Conservation (phyloP, 352 stramenopile species). For the Thraustochytrium sp. region DNA sequence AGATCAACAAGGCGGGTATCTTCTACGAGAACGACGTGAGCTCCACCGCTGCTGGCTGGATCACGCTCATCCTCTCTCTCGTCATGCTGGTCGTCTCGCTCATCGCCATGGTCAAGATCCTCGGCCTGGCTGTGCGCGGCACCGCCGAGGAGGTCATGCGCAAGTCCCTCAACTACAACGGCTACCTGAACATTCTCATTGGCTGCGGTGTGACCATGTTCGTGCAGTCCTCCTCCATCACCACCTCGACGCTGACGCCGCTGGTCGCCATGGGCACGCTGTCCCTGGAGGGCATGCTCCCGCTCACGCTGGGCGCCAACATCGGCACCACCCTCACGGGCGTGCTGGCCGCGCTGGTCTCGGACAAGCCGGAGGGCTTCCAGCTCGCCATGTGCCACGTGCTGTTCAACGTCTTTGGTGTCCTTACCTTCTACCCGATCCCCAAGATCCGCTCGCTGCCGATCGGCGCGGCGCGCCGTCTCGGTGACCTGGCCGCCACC, state of each 20-base stretch:
- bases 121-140: conserved; percentile 66
- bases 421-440: conserved; percentile 82
- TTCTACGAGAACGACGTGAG: conserved; percentile 57
- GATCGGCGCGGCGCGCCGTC: conserved; percentile 60
- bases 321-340: conserved; percentile 78
- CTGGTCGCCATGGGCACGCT: conserved; percentile 77
- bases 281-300: conserved; percentile 75
- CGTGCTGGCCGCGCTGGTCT: conserved; percentile 74
- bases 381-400: conserved; percentile 81
- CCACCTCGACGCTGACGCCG: conserved; percentile 77
- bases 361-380: conserved; percentile 64
- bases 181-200: conserved; percentile 75
- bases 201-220: conserved; percentile 71
- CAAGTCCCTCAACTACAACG: conserved; percentile 76
- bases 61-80: conserved; percentile 58
- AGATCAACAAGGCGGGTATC: conserved; percentile 2
- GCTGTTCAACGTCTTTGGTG: conserved; percentile 81
- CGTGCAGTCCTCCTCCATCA: conserved; percentile 81
- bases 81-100: conserved; percentile 60
- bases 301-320: conserved; percentile 81
- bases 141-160: conserved; percentile 72
- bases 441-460: conserved; percentile 71
- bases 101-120: conserved; percentile 57
- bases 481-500: conserved; percentile 59
- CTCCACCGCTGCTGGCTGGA: conserved; percentile 54